Evolutionary conservation across 108 stramenopile genomes (phyloP), one percentile per base, ranked within the genome.

Genomic region (Pseudonitzschia multistriata): DNA sequence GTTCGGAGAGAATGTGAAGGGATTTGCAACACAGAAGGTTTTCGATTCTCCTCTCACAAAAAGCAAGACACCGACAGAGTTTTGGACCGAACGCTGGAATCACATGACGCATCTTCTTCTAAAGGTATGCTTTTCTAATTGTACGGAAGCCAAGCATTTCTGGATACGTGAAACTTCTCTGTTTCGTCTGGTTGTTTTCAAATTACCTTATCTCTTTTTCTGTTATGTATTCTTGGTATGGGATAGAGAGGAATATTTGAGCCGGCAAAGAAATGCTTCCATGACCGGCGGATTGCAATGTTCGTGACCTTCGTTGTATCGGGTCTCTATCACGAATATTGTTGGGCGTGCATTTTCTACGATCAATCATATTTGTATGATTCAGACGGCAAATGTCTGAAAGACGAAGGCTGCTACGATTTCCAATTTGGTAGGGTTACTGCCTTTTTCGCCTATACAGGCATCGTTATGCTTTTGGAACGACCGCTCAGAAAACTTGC

Each of bases 321-420:
- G 11, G 85, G 85, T 36, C 22, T 86, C 37, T 66, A 82, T 33
- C 85, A 86, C 47, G 85, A 86, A 36, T 83, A 81, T 50, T 68
- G 68, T 24, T 80, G 76, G 66, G 25, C 53, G 17, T 42, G 69
- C 22, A 47, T 80, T 0, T 86, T 80, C 53, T 68, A 66, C 60
- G 36, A 81, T 48, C 47, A 62, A 33, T 10, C 28, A 15, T 30
- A 67, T 52, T 24, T 62, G 34, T 50, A 71, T 33, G 70, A 62
- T 34, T 45, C 22, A 50, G 45, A 34, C n/a, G 39, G 63, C 3
- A 6, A 14, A n/a, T 68, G 74, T 50, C 11, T 24, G 13, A 40
- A 59, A 31, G 40, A 57, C 3, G 66, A 68, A 21, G 33, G 14
- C 37, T 78, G 73, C 57, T 69, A 66, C 40, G 49, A 60, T 30